phyloP scores from a whole-genome alignment of 805 yeast genomes.

The Wilhelminamyces savonicus region DNA sequence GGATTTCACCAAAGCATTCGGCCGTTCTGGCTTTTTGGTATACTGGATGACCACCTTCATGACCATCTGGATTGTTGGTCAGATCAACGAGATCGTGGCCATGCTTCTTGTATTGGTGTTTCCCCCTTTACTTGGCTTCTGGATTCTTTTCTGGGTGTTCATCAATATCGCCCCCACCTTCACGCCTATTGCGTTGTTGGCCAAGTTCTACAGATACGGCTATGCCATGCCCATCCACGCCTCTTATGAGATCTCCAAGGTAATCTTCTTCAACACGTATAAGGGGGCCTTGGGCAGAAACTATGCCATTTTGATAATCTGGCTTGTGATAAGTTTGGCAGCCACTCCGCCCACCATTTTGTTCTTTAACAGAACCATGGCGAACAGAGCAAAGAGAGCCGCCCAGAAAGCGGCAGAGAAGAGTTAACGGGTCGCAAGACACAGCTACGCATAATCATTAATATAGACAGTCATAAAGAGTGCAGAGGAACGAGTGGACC shows the following conservation, averaged over 20 bases:
- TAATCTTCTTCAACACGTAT: constrained; percentile 50
- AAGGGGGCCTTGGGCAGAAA: constrained; percentile 55
- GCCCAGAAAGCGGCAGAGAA: too few relatives aligned
- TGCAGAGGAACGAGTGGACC: too few relatives aligned
- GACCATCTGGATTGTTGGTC: constrained; percentile 72
- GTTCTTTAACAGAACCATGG: too few relatives aligned
- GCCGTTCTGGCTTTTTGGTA: constrained; percentile 64
- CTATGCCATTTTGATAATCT: constrained; percentile 51
- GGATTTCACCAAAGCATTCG: constrained; percentile 52
- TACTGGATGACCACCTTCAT: constrained; percentile 66
- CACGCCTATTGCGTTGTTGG: constrained; percentile 53
- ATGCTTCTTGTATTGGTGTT: constrained; percentile 42
- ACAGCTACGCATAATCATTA: too few relatives aligned
- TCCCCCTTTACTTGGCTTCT: constrained; percentile 66
- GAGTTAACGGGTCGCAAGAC: too few relatives aligned
- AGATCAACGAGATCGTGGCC: constrained; percentile 63
- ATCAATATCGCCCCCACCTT: constrained; percentile 65
- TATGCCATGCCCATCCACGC: constrained; percentile 67
- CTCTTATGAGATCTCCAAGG: constrained; percentile 54
- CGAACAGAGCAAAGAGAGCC: too few relatives aligned
- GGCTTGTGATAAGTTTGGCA: constrained; percentile 63
- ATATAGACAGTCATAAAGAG: too few relatives aligned
- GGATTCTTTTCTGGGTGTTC: constrained; percentile 69
- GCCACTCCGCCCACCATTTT: too few relatives aligned
- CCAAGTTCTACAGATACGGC: constrained; percentile 56